These are phyloP conservation scores for Epichloe bromicola DNA, from an alignment of 2,329 filamentous ascomycete genomes.

Conservation along the genomic window DNA sequence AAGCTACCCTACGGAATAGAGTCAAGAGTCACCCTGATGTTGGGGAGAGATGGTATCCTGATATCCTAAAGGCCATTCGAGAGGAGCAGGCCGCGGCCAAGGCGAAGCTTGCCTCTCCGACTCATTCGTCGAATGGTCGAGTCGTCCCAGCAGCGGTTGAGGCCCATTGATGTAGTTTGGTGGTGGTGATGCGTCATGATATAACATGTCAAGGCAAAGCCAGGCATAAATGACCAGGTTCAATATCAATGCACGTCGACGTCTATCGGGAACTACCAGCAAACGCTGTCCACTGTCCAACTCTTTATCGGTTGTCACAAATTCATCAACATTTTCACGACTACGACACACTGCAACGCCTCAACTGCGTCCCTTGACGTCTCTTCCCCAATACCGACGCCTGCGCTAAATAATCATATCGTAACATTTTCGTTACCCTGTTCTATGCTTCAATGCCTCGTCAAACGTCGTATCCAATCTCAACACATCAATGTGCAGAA, in stretches of 20 bases:
- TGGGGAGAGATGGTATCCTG: conserved; percentile 67
- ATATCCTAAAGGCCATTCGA: conserved; percentile 43
- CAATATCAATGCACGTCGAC: background rate
- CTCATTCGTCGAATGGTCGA: conserved; percentile 10
- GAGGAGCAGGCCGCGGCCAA: conserved; percentile 39
- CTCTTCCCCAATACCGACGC: conserved; percentile 1
- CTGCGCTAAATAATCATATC: conserved; percentile 3
- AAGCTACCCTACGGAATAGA: conserved; percentile 73
- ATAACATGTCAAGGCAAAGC: too few species aligned
- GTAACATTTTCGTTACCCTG: conserved; percentile 2
- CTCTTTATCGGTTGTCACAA: background rate
- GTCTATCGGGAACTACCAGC: background rate
- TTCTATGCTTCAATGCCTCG: background rate
- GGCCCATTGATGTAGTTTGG: conserved; percentile 15
- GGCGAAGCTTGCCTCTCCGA: conserved; percentile 16
- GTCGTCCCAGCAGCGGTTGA: conserved; percentile 15
- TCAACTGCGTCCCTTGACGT: background rate
- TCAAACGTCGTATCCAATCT: background rate
- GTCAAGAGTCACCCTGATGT: conserved; percentile 83
- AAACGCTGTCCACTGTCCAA: background rate
- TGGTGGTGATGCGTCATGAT: too few species aligned
- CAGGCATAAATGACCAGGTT: too few species aligned
- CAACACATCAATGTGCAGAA: too few species aligned
- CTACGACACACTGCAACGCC: background rate
- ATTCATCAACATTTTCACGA: background rate